These are phyloP conservation scores for Tricholoma saponaceum DNA, from an alignment of 768 basidiomycete species.

Conservation along the genomic window DNA sequence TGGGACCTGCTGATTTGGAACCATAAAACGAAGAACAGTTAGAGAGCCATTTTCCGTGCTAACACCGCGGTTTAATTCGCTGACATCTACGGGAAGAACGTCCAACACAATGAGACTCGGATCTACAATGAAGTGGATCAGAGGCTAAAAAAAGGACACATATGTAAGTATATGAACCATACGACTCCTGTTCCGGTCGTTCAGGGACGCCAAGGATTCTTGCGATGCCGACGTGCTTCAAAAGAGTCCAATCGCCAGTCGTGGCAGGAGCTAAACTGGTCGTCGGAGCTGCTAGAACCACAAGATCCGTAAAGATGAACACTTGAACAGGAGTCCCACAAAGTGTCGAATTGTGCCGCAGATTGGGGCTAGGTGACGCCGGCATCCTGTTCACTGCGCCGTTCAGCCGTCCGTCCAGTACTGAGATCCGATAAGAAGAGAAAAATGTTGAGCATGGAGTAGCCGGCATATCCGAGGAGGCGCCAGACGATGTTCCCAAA, in stretches of 20 bases:
- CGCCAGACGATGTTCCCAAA: slow-evolving; percentile 9
- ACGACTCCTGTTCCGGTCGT: slow-evolving; percentile 2
- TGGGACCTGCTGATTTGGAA: slow-evolving; percentile 7
- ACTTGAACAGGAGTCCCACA: slow-evolving; percentile 24
- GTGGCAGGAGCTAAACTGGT: slow-evolving; percentile 13
- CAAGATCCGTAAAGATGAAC: slow-evolving; percentile 59
- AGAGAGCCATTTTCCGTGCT: slow-evolving; percentile 27
- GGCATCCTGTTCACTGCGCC: slow-evolving; percentile 6
- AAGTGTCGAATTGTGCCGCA: not conserved
- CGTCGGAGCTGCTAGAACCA: slow-evolving; percentile 50
- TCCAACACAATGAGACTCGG: slow-evolving; percentile 40
- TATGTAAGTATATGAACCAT: slow-evolving; percentile 9
- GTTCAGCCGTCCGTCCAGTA: slow-evolving; percentile 7
- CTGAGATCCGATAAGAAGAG: slow-evolving; percentile 13
- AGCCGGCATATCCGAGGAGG: slow-evolving; percentile 8
- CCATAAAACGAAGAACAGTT: slow-evolving; percentile 30
- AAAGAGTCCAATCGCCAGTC: slow-evolving; percentile 20
- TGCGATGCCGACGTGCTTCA: slow-evolving; percentile 35
- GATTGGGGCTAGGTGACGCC: slow-evolving; percentile 7
- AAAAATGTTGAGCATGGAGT: slow-evolving; percentile 10
- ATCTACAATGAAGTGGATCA: slow-evolving; percentile 16
- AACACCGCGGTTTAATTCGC: slow-evolving; percentile 34
- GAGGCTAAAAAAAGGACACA: not conserved
- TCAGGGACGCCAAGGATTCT: slow-evolving; percentile 37
- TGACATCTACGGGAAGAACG: slow-evolving; percentile 41